phyloP scores from a whole-genome alignment of 805 yeast genomes.

The Ogataea angusta region DNA sequence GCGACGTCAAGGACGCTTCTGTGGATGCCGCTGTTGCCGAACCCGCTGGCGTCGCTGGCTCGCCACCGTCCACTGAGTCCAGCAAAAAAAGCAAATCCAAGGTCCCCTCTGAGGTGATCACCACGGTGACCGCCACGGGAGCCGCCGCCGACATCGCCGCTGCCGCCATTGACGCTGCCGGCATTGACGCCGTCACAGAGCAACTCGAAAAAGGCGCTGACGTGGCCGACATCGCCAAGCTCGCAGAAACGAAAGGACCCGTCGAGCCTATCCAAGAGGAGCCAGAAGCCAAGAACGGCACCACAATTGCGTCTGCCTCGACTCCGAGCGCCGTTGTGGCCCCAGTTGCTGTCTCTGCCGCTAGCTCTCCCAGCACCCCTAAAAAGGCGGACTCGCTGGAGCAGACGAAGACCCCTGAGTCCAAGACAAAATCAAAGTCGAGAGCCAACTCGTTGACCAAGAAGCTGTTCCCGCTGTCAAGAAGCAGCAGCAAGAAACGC shows the following conservation, averaged over 20 bases:
- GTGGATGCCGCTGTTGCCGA: too few species aligned
- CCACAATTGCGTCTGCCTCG: not conserved
- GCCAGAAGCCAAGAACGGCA: conserved; percentile 18
- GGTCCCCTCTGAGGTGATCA: conserved; percentile 8
- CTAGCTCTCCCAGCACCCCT: conserved; percentile 18
- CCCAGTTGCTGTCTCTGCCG: conserved; percentile 30
- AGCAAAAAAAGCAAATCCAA: not conserved
- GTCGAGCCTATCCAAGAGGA: conserved; percentile 35
- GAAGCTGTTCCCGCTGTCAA: conserved; percentile 19
- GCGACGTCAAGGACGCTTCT: too few species aligned
- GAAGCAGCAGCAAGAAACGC: conserved; percentile 22
- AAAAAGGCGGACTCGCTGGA: conserved; percentile 34
- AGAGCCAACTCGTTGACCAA: conserved; percentile 19
- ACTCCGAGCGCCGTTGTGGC: not conserved
- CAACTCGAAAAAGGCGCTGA: conserved; percentile 17
- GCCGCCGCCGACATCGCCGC: conserved; percentile 24
- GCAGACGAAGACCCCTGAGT: conserved; percentile 41
- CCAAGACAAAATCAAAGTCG: conserved; percentile 28
- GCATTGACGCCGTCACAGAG: conserved; percentile 22
- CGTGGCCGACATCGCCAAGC: conserved; percentile 6
- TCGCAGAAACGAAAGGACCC: conserved; percentile 19
- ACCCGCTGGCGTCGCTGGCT: not conserved
- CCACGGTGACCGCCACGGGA: conserved; percentile 21
- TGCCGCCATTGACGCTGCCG: conserved; percentile 23
- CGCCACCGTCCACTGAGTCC: not conserved